Evolutionary conservation across 1,284 basidiomycete species (phyloP), one percentile per base, ranked within the genome.

Genomic region (Mycena citricolor): DNA sequence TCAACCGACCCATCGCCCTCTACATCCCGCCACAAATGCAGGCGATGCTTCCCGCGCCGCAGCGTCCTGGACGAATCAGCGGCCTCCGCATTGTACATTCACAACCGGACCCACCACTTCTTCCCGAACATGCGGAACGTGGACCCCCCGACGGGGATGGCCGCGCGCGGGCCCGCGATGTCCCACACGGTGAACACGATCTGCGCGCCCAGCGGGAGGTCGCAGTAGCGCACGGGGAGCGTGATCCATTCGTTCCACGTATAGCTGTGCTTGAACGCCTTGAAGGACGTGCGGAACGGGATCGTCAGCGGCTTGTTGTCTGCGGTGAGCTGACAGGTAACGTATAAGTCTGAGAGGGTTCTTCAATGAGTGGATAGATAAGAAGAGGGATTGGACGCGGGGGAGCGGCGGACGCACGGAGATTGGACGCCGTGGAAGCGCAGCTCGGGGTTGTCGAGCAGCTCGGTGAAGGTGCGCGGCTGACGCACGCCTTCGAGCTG

Each of bases 161-260:
- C 81, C 39, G 74, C 73, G 19, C 85, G 75, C 31, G 91, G 82
- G 1, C 88, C 86, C 29, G 83, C 85, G 42, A 94, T 91, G 61
- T 98, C 94, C 85, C 93, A 97, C 16, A 98, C 84, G 1, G 95
- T 98, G 60, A 98, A 90, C 0, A 89, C 86, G 42, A 99, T 76
- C 57, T 97, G 94, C 0, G 94, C 84, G 57, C 74, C 86, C 23
- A 93, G 69, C 1, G 94, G 92, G 4, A 99, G 74, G 57, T 97
- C 93, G 40, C 91, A 89, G 51, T 97, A 95, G 31, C 84, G 84
- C 57, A 95, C 88, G 0, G 94, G 94, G 4, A 98, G 69, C 0
- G 88, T 85, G 34, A 98, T 83, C 78, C 87, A 90, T 69, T 97
- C 91, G 58, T 95, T 95, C 95, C 95, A 99, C 89, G 73, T 85